Evolutionary conservation across 768 basidiomycete genomes (phyloP), one percentile per base, ranked within the genome.

Genomic region (Lactarius hatsudake): DNA sequence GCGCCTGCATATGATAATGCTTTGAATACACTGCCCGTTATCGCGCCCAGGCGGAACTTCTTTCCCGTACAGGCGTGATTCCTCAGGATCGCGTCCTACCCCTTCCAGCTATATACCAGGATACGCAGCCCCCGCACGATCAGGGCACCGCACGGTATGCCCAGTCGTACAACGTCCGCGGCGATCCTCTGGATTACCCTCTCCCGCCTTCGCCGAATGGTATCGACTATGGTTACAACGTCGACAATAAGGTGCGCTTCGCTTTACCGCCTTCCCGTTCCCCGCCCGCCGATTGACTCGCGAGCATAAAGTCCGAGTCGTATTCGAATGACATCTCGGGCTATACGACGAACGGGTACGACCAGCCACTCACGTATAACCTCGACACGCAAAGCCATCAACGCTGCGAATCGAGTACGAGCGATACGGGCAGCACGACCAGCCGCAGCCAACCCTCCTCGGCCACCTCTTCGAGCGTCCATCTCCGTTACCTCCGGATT

Each of bases 401-500:
- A 59, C 68, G 68, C 62, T 68, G 64, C 51, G 72, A 69, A 36
- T 75, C 66, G 71, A 81, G 67, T 18, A 59, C 66, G 72, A 81
- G 80, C 63, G 83, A 83, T 53, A 81, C 80, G 34, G 78, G 80
- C 26, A 81, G 80, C 67, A 75, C 77, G 3, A 75, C 78, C 3
- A 78, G 79, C 26, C 79, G 78, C 8, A 84, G 82, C 1, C 76
- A 81, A 2, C 80, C 81, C n/a, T 83, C 84, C 12, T 85, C 84
- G 54, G 85, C 86, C 13, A 69, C 82, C 10, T 85, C 84, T 10
- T 85, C 84, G 8, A 80, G 71, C 34, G 77, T 81, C 12, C 86
- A 86, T 68, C 79, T 86, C 5, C 86, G 2, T 72, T 81, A 10
- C 57, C 73, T 2, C 65, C 68, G 64, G 30, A 73, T 32, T 64